These are phyloP conservation scores for Byssochlamys sp. DNA, from an alignment of 2,329 filamentous ascomycete species.

Conservation along the genomic window DNA sequence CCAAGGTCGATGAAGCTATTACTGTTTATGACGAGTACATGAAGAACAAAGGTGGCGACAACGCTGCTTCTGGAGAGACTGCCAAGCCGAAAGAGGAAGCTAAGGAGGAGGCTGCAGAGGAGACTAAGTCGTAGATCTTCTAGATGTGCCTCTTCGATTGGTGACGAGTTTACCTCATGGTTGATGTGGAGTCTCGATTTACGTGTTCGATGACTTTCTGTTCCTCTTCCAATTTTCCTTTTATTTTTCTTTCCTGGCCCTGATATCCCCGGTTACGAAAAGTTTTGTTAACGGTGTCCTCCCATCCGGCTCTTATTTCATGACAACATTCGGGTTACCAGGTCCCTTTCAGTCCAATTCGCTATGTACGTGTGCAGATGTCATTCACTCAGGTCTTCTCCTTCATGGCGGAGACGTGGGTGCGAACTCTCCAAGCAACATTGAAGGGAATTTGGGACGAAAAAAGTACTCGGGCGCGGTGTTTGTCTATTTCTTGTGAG, in stretches of 20 bases:
- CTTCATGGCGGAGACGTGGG: conserved; percentile 5
- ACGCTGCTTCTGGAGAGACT: conserved; percentile 31
- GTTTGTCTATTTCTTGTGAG: conserved; percentile 3
- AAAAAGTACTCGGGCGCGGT: conserved; percentile 4
- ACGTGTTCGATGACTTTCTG: conserved; percentile 12
- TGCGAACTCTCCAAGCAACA: background rate
- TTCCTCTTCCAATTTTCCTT: conserved; percentile 12
- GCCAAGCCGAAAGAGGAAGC: conserved; percentile 36
- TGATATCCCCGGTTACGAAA: conserved; percentile 36
- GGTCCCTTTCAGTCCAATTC: conserved; percentile 1
- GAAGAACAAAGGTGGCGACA: conserved; percentile 60
- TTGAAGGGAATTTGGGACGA: conserved; percentile 5
- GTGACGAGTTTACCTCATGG: background rate
- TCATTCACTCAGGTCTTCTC: conserved; percentile 3
- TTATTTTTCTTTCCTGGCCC: conserved; percentile 21
- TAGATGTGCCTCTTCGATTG: conserved; percentile 5
- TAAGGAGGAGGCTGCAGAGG: conserved; percentile 34
- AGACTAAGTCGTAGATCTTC: conserved; percentile 30
- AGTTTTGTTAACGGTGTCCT: conserved; percentile 20
- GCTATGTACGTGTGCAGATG: conserved; percentile 3
- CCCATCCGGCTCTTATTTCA: conserved; percentile 21
- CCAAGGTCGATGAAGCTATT: conserved; percentile 95
- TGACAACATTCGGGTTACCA: conserved; percentile 21
- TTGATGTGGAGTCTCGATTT: conserved; percentile 3
- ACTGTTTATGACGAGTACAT: conserved; percentile 97